A percentile compares a stretch with the other conserved stretches of the same genome.
phyloP scores from a whole-genome alignment of 345 rosid genomes.

The Lepidium aucheri region DNA sequence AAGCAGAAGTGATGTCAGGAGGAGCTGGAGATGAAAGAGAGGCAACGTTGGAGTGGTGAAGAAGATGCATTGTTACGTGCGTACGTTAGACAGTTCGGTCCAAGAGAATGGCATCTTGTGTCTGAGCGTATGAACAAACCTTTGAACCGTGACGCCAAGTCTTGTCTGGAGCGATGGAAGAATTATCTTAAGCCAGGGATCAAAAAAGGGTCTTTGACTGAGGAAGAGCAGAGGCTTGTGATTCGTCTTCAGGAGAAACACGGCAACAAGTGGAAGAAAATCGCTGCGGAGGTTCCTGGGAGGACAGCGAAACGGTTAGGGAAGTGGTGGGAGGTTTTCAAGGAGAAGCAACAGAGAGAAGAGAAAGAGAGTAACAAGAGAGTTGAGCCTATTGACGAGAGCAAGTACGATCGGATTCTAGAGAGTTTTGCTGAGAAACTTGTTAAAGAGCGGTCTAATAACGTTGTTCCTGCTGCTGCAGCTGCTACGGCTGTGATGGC shows the following conservation, averaged over 20 bases:
- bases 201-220: conserved; percentile 89
- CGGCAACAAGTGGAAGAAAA: conserved; percentile 99
- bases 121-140: conserved; percentile 88
- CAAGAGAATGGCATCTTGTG: conserved; percentile 92
- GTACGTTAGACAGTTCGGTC: conserved; percentile 90
- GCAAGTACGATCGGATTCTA: conserved; percentile 80
- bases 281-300: conserved; percentile 96
- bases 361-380: conserved; percentile 65
- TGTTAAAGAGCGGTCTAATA: conserved; percentile 56
- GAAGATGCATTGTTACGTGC: conserved; percentile 83
- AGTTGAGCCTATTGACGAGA: conserved; percentile 70
- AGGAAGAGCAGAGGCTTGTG: conserved; percentile 90
- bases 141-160: conserved; percentile 83
- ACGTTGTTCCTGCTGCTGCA: conserved; percentile 21
- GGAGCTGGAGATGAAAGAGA: conserved; percentile 90
- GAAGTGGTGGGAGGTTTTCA: conserved; percentile 99
- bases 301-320: conserved; percentile 92
- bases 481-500: conserved; percentile 50
- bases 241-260: conserved; percentile 84
- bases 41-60: conserved; percentile 99
- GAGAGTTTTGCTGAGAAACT: conserved; percentile 94
- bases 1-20: conserved; percentile 40
- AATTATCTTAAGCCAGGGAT: conserved; percentile 97
- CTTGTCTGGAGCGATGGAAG: conserved; percentile 95
- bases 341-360: conserved; percentile 91